phyloP scores from a whole-genome alignment of 352 stramenopile species.

The Phytophthora citrophthora region DNA sequence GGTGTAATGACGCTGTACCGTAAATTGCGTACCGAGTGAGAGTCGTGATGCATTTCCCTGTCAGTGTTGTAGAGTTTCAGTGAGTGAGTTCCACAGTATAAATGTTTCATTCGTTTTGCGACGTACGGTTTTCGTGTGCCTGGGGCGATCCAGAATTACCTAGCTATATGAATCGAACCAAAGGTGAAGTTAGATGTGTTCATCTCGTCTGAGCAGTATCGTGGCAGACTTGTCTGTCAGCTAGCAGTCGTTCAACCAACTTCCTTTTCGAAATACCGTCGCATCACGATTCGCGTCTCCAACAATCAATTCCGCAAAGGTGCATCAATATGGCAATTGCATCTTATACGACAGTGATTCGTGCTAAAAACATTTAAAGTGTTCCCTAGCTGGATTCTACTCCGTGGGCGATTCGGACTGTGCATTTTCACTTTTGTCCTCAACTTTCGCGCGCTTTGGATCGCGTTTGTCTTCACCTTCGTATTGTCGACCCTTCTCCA shows the following conservation, averaged over 20 bases:
- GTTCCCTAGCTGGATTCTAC: conserved; percentile 2
- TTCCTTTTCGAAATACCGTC: conserved; percentile 10
- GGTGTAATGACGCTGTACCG: conserved; percentile 4
- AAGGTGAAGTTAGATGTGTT: no score
- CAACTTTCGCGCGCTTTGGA: conserved; percentile 39
- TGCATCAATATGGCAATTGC: no score
- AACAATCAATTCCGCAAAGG: conserved; percentile 7
- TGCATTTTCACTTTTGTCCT: conserved; percentile 4
- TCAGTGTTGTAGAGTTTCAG: no score
- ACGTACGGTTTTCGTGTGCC: no score
- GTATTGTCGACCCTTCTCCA: conserved; percentile 7
- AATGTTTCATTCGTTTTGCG: no score
- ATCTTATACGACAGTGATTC: no score
- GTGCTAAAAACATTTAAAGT: neutral
- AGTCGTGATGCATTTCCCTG: neutral
- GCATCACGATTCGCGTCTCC: conserved; percentile 17
- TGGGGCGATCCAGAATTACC: no score
- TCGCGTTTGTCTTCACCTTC: conserved; percentile 27
- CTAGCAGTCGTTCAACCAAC: conserved; percentile 1
- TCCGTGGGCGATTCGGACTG: conserved; percentile 16
- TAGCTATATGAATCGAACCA: no score
- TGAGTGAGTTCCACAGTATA: no score
- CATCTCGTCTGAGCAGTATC: no score
- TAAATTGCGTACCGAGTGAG: conserved; percentile 11
- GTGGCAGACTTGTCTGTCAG: neutral